These are phyloP conservation scores for Cryptococcus amylolentus DNA, from an alignment of 1,284 basidiomycete genomes.

Conservation along the genomic window DNA sequence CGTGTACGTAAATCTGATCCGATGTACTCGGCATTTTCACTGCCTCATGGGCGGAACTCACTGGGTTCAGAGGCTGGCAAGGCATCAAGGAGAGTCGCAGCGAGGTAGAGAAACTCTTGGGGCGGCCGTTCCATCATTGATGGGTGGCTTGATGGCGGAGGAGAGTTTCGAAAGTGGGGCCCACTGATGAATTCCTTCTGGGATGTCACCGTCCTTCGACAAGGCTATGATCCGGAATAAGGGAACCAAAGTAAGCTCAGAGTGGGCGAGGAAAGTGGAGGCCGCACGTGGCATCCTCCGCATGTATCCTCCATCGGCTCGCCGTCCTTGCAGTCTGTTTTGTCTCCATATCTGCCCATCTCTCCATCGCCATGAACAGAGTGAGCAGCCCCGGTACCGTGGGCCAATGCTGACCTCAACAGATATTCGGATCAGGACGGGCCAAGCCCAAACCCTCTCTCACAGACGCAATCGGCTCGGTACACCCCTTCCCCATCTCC, in stretches of 20 bases:
- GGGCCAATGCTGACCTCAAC: slow-evolving; percentile 3
- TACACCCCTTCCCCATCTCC: slow-evolving; percentile 47
- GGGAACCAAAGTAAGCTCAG: too few species aligned
- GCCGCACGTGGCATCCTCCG: background rate
- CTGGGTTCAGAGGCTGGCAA: slow-evolving; percentile 18
- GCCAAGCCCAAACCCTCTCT: slow-evolving; percentile 70
- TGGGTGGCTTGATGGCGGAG: background rate
- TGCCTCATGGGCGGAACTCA: slow-evolving; percentile 1
- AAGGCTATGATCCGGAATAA: background rate
- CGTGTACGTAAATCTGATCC: background rate
- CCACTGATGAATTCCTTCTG: background rate
- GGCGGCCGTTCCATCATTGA: slow-evolving; percentile 5
- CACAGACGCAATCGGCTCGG: slow-evolving; percentile 85
- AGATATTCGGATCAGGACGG: slow-evolving; percentile 75
- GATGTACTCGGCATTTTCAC: background rate
- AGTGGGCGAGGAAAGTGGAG: too few species aligned
- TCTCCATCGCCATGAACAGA: slow-evolving; percentile 34
- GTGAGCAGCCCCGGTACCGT: slow-evolving; percentile 14
- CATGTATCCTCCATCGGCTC: background rate
- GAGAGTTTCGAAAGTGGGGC: background rate
- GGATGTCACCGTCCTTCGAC: background rate
- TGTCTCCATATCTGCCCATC: background rate
- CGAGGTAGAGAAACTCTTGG: slow-evolving; percentile 25
- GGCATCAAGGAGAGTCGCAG: slow-evolving; percentile 23
- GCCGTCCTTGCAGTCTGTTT: background rate